A percentile compares a stretch with the other conserved stretches of the same genome.
phyloP scores from a whole-genome alignment of 2,329 filamentous ascomycete species.

The Plenodomus biglobosus region DNA sequence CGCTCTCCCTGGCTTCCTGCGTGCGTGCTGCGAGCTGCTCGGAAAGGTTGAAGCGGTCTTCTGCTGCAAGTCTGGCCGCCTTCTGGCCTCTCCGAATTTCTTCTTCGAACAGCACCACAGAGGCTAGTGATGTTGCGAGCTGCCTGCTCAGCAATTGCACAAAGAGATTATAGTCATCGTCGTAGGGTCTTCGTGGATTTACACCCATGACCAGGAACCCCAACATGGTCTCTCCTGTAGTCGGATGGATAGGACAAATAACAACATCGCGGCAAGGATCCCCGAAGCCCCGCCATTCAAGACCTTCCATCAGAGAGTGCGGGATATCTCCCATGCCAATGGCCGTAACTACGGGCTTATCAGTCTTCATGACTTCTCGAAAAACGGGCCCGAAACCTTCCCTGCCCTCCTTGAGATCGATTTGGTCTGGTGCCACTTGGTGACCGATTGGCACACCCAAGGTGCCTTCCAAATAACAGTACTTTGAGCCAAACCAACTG shows the following conservation, averaged over 20 bases:
- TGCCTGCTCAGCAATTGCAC: slow-evolving; percentile 74
- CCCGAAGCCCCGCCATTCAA: slow-evolving; percentile 70
- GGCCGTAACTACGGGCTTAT: slow-evolving; percentile 67
- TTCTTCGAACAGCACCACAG: slow-evolving; percentile 79
- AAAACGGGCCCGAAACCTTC: slow-evolving; percentile 77
- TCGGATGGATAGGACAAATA: slow-evolving; percentile 77
- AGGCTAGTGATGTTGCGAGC: slow-evolving; percentile 76
- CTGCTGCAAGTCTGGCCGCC: slow-evolving; percentile 71
- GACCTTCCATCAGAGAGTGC: slow-evolving; percentile 62
- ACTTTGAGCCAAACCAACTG: slow-evolving; percentile 62
- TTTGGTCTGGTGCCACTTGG: slow-evolving; percentile 57
- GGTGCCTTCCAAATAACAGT: slow-evolving; percentile 70
- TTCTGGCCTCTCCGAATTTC: slow-evolving; percentile 74
- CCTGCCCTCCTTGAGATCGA: slow-evolving; percentile 70
- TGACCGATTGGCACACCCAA: slow-evolving; percentile 69
- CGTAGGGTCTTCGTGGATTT: slow-evolving; percentile 76
- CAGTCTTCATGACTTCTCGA: slow-evolving; percentile 70
- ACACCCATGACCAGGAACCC: slow-evolving; percentile 79
- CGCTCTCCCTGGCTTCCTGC: slow-evolving; percentile 61
- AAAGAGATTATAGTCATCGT: slow-evolving; percentile 78
- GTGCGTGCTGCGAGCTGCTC: slow-evolving; percentile 69
- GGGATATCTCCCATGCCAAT: slow-evolving; percentile 69
- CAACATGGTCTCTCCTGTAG: slow-evolving; percentile 70
- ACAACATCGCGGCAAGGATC: slow-evolving; percentile 71
- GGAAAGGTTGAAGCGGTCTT: slow-evolving; percentile 76